Conservation (phyloP, 208 protist genomes). For the Zelonia costaricensis region DNA sequence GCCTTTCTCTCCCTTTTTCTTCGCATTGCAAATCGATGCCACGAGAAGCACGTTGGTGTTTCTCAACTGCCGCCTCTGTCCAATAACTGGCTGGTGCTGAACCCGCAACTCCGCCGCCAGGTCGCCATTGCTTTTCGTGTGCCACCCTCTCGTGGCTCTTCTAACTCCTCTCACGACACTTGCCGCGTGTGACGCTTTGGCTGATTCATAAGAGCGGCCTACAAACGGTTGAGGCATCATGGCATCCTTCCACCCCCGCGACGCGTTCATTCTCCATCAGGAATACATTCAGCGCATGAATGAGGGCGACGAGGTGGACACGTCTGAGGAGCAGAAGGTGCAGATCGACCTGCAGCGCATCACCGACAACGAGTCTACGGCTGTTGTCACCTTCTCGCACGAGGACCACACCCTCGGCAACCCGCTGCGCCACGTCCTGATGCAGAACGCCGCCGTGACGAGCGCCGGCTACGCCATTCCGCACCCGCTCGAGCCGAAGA, state of each 20-base stretch:
- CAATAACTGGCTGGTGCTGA: too few relatives aligned
- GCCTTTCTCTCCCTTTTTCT: not conserved
- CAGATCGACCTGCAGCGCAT: slow-evolving; percentile 86
- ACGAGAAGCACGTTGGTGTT: not conserved
- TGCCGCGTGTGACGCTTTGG: too few relatives aligned
- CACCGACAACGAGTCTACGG: slow-evolving; percentile 72
- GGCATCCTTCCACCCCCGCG: slow-evolving; percentile 69
- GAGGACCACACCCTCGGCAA: slow-evolving; percentile 95
- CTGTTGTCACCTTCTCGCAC: slow-evolving; percentile 85
- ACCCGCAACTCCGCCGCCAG: too few relatives aligned
- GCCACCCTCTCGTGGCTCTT: too few relatives aligned
- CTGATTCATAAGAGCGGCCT: not conserved
- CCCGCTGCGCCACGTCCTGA: slow-evolving; percentile 89
- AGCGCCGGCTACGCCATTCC: slow-evolving; percentile 93
- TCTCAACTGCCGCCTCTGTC: not conserved
- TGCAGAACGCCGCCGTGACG: slow-evolving; percentile 88
- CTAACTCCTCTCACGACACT: too few relatives aligned
- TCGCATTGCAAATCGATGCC: not conserved
- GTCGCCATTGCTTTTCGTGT: too few relatives aligned
- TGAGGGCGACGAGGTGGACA: slow-evolving; percentile 91
- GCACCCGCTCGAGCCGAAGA: slow-evolving; percentile 93
- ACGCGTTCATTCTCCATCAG: slow-evolving; percentile 89
- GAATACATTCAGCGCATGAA: slow-evolving; percentile 87
- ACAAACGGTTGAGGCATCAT: slow-evolving; percentile 37
- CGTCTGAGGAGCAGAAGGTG: slow-evolving; percentile 88